Evolutionary conservation across 1,139 yeast species (phyloP).

Genomic region (Kluyveromyces sp.): DNA sequence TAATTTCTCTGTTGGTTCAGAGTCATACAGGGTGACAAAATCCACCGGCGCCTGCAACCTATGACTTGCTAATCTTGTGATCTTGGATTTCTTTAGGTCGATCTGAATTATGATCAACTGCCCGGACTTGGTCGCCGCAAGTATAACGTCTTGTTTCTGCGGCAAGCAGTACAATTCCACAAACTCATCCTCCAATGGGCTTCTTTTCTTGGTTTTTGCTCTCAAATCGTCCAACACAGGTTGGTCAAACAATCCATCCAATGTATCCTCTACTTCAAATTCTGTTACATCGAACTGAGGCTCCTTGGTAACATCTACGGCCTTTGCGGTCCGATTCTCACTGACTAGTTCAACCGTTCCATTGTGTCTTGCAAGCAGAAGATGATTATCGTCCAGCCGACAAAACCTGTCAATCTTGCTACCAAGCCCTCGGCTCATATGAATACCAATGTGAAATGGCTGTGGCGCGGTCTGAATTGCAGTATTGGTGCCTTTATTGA

Average conservation of each 20-base stretch:
- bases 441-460: slow-evolving; percentile 42
- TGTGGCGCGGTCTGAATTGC: slow-evolving; percentile 53
- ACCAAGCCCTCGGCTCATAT: slow-evolving; percentile 35
- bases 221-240: slow-evolving; percentile 19
- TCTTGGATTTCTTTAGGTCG: slow-evolving; percentile 13
- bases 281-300: slow-evolving; percentile 17
- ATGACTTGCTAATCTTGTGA: slow-evolving; percentile 15
- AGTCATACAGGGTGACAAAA: slow-evolving; percentile 43
- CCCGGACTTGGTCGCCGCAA: slow-evolving; percentile 44
- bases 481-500: slow-evolving; percentile 60
- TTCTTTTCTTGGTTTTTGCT: slow-evolving; percentile 24
- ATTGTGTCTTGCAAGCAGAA: slow-evolving; percentile 29
- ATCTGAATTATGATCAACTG: slow-evolving; percentile 38
- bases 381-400: slow-evolving; percentile 8
- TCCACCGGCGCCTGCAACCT: slow-evolving; percentile 36
- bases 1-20: slow-evolving; percentile 36
- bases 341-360: slow-evolving; percentile 27
- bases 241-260: slow-evolving; percentile 20
- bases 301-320: slow-evolving; percentile 4
- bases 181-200: slow-evolving; percentile 25
- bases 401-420: slow-evolving; percentile 19
- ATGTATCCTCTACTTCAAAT: slow-evolving; percentile 13
- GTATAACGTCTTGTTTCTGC: slow-evolving; percentile 18
- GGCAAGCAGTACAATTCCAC: slow-evolving; percentile 20
- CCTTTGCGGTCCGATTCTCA: slow-evolving; percentile 5